Evolutionary conservation across 1,284 basidiomycete genomes (phyloP).

Genomic region (Trametes hirsuta): DNA sequence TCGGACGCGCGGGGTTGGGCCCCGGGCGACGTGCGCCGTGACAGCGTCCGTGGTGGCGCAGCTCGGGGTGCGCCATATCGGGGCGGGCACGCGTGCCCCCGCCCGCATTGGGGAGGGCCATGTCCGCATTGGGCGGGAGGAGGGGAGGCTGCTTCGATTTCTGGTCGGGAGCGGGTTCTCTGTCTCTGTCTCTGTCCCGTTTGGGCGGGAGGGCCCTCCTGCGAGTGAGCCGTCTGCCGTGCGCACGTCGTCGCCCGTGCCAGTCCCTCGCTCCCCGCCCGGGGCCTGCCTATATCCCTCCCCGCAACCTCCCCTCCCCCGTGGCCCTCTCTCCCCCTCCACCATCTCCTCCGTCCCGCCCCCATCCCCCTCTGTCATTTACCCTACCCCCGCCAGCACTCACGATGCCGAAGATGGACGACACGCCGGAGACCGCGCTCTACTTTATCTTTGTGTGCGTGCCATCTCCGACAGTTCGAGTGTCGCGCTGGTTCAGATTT

Average conservation of each 20-base stretch:
- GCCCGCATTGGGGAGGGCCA: not conserved
- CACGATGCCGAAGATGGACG: slow-evolving; percentile 37
- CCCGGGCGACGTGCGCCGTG: slow-evolving; percentile 2
- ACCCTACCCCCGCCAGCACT: not conserved
- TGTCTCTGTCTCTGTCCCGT: not conserved
- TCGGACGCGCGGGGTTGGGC: slow-evolving; percentile 9
- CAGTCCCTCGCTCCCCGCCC: slow-evolving; percentile 2
- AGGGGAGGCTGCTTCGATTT: slow-evolving; percentile 19
- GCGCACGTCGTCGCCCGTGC: no score
- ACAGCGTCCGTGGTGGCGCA: slow-evolving; percentile 12
- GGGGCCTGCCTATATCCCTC: slow-evolving; percentile 8
- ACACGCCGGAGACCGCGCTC: slow-evolving; percentile 44
- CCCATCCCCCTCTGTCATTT: slow-evolving; percentile 2
- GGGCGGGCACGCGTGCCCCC: slow-evolving; percentile 1
- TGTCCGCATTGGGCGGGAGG: slow-evolving; percentile 9
- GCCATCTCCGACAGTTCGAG: slow-evolving; percentile 36
- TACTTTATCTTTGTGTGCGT: slow-evolving; percentile 57
- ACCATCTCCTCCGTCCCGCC: slow-evolving; percentile 1
- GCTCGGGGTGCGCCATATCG: slow-evolving; percentile 10
- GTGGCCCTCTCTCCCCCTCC: slow-evolving; percentile 5
- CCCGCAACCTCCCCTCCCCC: slow-evolving; percentile 1
- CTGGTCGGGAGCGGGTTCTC: not conserved
- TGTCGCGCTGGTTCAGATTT: slow-evolving; percentile 1
- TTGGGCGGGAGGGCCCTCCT: no score
- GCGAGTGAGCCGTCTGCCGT: no score